Percentiles rank a stretch among this genome's conserved stretches.
Evolutionary conservation across 352 stramenopile species (phyloP).

Genomic region (Aphanomyces astaci): DNA sequence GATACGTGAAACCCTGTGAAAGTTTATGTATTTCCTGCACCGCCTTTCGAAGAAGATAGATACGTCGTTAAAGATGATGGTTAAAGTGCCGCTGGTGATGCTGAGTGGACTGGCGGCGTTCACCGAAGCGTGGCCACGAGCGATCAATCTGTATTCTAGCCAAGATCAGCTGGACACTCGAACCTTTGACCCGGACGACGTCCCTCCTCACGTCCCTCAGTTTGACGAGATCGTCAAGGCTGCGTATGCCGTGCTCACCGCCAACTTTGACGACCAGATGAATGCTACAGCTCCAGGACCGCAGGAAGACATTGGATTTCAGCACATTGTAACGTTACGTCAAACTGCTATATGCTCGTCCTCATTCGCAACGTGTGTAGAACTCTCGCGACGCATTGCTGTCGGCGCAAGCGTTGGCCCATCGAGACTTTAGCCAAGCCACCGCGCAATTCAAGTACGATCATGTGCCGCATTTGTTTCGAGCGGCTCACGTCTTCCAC

Average conservation of each 20-base stretch:
- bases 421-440: constrained; percentile 61
- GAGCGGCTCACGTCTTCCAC: neutral
- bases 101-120: neutral
- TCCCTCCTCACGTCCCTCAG: neutral
- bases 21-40: too few relatives aligned
- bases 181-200: neutral
- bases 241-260: constrained; percentile 34
- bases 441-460: constrained; percentile 50
- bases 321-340: constrained; percentile 51
- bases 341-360: neutral
- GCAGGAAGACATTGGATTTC: constrained; percentile 49
- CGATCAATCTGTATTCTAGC: neutral
- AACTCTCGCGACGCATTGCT: constrained; percentile 73
- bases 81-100: constrained; percentile 1
- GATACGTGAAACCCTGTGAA: too few relatives aligned
- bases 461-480: neutral
- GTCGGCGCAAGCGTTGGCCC: constrained; percentile 66
- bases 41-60: constrained; percentile 4
- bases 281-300: constrained; percentile 53
- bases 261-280: constrained; percentile 57
- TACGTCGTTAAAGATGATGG: neutral
- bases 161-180: neutral
- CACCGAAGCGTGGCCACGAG: neutral
- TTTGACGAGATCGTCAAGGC: constrained; percentile 35
- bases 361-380: constrained; percentile 24